Percentiles rank a stretch among this genome's conserved stretches.
These are phyloP conservation scores for Trapa incisa DNA, from an alignment of 345 rosid genomes.

Conservation along the genomic window DNA sequence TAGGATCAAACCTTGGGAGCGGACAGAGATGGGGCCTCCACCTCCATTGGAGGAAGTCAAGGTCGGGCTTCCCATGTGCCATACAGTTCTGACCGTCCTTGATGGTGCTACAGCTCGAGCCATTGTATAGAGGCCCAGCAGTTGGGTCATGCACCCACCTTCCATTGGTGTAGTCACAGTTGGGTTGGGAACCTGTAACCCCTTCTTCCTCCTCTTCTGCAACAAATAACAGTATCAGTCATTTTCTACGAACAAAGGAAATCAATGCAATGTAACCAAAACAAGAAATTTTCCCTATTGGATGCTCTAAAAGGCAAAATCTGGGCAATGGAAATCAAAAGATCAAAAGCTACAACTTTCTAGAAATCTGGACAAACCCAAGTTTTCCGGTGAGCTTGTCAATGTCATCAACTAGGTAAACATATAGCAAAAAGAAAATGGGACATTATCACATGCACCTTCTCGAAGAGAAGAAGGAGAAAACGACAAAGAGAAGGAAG, in stretches of 20 bases:
- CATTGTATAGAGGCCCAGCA: slow-evolving; percentile 61
- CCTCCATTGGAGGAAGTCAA: slow-evolving; percentile 75
- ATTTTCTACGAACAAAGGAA: not conserved
- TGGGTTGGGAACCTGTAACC: slow-evolving; percentile 9
- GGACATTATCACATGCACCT: not conserved
- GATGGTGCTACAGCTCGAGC: slow-evolving; percentile 65
- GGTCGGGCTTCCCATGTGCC: slow-evolving; percentile 71
- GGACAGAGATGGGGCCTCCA: slow-evolving; percentile 69
- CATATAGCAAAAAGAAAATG: not conserved
- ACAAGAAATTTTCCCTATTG: no score
- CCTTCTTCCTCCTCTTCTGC: slow-evolving; percentile 34
- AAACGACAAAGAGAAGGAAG: slow-evolving; percentile 6
- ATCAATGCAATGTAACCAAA: not conserved
- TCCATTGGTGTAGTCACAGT: slow-evolving; percentile 66
- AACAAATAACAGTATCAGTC: not conserved
- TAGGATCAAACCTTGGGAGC: slow-evolving; percentile 75
- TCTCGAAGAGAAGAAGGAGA: slow-evolving; percentile 16
- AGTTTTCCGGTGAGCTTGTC: no score
- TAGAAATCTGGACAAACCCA: no score
- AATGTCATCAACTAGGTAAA: not conserved
- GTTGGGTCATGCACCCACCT: slow-evolving; percentile 56
- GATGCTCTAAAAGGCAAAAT: no score
- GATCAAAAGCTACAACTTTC: no score
- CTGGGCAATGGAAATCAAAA: no score
- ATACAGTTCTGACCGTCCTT: slow-evolving; percentile 80